These are phyloP conservation scores for Solidago caesia DNA, from an alignment of 129 eudicot species.

Conservation along the genomic window DNA sequence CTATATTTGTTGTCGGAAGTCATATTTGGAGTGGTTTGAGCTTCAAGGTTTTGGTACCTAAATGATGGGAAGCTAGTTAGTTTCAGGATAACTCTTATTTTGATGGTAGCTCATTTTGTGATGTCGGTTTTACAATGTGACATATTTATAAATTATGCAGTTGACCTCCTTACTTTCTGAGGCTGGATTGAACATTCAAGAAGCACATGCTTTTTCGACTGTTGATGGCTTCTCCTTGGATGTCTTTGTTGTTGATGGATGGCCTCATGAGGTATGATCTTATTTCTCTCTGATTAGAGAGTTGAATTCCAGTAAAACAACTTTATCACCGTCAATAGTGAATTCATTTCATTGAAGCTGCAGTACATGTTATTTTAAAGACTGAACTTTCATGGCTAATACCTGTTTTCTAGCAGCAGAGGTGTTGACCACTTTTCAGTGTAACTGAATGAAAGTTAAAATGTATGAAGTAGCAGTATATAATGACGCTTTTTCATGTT, in stretches of 20 bases:
- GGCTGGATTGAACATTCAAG: slow-evolving; percentile 80
- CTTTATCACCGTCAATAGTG: background rate
- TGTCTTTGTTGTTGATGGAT: slow-evolving; percentile 91
- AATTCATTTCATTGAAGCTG: background rate
- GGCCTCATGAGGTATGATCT: slow-evolving; percentile 71
- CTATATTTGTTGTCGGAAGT: too few relatives aligned
- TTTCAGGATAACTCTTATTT: background rate
- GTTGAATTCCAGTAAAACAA: slow-evolving; percentile 4
- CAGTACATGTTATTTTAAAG: background rate
- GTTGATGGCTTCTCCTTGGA: slow-evolving; percentile 82
- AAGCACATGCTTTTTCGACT: slow-evolving; percentile 95
- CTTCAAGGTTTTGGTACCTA: too few relatives aligned
- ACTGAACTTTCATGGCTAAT: background rate
- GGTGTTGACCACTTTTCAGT: background rate
- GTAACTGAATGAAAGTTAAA: background rate
- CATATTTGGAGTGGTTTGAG: too few relatives aligned
- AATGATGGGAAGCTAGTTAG: too few relatives aligned
- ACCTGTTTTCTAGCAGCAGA: background rate
- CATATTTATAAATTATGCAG: slow-evolving; percentile 38
- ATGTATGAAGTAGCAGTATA: background rate
- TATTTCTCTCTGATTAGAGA: slow-evolving; percentile 1
- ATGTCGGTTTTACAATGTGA: background rate
- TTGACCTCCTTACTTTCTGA: slow-evolving; percentile 71
- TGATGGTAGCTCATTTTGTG: background rate
- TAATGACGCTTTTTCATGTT: background rate